Evolutionary conservation across 1,284 basidiomycete species (phyloP), one percentile per base, ranked within the genome.

Genomic region (Ganoderma meredithae): DNA sequence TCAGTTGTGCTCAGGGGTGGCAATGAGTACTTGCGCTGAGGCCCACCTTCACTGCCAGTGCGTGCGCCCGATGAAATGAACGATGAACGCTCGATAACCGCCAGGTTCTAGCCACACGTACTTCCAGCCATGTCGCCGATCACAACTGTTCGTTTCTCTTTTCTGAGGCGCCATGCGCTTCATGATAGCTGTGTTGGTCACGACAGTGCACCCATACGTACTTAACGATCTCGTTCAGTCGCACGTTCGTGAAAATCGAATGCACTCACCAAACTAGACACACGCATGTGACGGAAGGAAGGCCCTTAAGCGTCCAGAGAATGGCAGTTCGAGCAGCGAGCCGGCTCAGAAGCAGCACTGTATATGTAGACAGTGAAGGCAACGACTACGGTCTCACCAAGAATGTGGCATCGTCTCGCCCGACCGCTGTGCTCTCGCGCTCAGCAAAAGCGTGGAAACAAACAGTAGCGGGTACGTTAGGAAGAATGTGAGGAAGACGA

Each of bases 181-280:
- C 41, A 63, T 22, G 40, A n/a, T 22, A 40, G 65, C 47, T 39
- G 19, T 62, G 27, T 12, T 12, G 10, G n/a, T 39, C 33, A 39
- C 15, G 36, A 41, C 27, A 17, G 22, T 60, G 25, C 36, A 58
- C 33, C 40, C 36, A 25, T 36, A 19, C 44, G 40, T 55, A 19
- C 10, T 25, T 6, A 65, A 67, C 60, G 47, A 52, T 25, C 47
- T 52, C 53, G 63, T 44, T 63, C 60, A 60, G 55, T 33, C 69
- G 71, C 65, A 69, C 70, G 70, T 72, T 72, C 68, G 71, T 63
- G 40, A 33, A 19, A 62, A 63, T 53, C 62, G 44, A 58, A 15
- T 33, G 39, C 19, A 36, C 49, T 43, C 52, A 39, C 39, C 65
- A 40, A 43, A n/a, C 47, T 27, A 17, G 13, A 31, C 27, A 22